phyloP scores from a whole-genome alignment of 2,329 filamentous ascomycete species.

The Lachnellula hyalina region DNA sequence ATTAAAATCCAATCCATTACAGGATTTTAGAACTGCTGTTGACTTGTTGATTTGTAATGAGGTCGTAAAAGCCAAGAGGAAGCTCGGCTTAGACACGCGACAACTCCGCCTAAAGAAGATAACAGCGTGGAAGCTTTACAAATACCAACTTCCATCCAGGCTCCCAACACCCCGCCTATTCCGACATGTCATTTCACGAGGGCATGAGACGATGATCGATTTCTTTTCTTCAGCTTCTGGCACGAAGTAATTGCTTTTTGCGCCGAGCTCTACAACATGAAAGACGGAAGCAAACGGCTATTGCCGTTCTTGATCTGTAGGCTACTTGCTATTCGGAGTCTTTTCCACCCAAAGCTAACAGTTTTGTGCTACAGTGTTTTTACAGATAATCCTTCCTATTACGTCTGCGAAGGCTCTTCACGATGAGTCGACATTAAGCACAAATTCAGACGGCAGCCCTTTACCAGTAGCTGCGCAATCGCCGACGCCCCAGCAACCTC shows the following conservation, averaged over 20 bases:
- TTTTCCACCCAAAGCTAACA: slow-evolving; percentile 1
- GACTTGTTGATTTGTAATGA: slow-evolving; percentile 1
- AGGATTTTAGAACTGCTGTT: too few species aligned
- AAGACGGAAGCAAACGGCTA: slow-evolving; percentile 24
- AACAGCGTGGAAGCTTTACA: slow-evolving; percentile 22
- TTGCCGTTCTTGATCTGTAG: slow-evolving; percentile 31
- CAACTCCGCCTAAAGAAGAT: slow-evolving; percentile 15
- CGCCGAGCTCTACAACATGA: slow-evolving; percentile 28
- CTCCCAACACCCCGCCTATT: slow-evolving; percentile 11
- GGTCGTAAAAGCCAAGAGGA: background rate
- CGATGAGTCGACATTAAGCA: slow-evolving; percentile 16
- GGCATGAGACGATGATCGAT: slow-evolving; percentile 24
- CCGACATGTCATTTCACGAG: slow-evolving; percentile 9
- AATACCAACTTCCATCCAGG: slow-evolving; percentile 10
- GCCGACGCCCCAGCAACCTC: slow-evolving; percentile 22
- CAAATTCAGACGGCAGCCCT: slow-evolving; percentile 20
- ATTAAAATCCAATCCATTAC: too few species aligned
- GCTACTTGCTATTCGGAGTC: slow-evolving; percentile 4
- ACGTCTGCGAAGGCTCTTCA: slow-evolving; percentile 17
- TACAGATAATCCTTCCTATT: slow-evolving; percentile 22
- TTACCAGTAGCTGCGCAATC: slow-evolving; percentile 24
- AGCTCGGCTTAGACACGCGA: background rate
- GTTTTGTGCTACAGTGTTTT: slow-evolving; percentile 21
- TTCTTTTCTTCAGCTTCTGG: slow-evolving; percentile 17
- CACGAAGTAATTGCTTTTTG: slow-evolving; percentile 22